A percentile compares a stretch with the other conserved stretches of the same genome.
phyloP scores from a whole-genome alignment of 2,329 filamentous ascomycete species.

The Apiospora hydei region DNA sequence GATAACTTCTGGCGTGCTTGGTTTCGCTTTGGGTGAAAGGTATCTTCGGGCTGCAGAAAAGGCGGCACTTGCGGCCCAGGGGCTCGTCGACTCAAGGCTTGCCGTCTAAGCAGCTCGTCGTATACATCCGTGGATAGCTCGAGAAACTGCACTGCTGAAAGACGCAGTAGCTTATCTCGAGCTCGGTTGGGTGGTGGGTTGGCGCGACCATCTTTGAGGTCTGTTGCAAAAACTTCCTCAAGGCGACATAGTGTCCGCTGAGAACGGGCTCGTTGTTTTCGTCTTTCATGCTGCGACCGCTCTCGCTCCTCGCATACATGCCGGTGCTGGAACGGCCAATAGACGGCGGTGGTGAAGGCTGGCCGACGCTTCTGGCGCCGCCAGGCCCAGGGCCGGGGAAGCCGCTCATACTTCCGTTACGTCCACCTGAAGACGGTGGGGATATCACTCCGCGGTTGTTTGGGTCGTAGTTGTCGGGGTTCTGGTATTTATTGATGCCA shows the following conservation, averaged over 20 bases:
- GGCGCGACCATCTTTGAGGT: conserved; percentile 75
- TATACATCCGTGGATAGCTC: conserved; percentile 98
- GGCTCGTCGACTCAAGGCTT: conserved; percentile 67
- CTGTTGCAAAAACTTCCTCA: conserved; percentile 77
- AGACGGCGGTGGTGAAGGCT: conserved; percentile 86
- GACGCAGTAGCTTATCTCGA: conserved; percentile 88
- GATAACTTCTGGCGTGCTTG: conserved; percentile 96
- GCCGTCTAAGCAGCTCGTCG: conserved; percentile 89
- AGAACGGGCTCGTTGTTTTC: conserved; percentile 72
- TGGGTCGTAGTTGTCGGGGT: conserved; percentile 57
- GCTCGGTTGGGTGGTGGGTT: conserved; percentile 85
- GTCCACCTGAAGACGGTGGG: conserved; percentile 72
- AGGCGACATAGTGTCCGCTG: conserved; percentile 80
- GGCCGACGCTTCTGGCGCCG: conserved; percentile 63
- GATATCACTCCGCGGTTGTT: conserved; percentile 68
- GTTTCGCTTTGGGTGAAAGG: conserved; percentile 96
- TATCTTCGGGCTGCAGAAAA: conserved; percentile 83
- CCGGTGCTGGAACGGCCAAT: conserved; percentile 86
- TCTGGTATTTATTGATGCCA: conserved; percentile 71
- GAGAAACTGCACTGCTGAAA: conserved; percentile 93
- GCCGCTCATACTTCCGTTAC: conserved; percentile 67
- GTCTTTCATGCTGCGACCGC: conserved; percentile 63
- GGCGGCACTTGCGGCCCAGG: conserved; percentile 66
- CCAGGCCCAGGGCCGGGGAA: conserved; percentile 51
- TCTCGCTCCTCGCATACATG: conserved; percentile 71